Evolutionary conservation across 495 filamentous ascomycete species (phyloP).

Genomic region (Venustampulla echinocandica): DNA sequence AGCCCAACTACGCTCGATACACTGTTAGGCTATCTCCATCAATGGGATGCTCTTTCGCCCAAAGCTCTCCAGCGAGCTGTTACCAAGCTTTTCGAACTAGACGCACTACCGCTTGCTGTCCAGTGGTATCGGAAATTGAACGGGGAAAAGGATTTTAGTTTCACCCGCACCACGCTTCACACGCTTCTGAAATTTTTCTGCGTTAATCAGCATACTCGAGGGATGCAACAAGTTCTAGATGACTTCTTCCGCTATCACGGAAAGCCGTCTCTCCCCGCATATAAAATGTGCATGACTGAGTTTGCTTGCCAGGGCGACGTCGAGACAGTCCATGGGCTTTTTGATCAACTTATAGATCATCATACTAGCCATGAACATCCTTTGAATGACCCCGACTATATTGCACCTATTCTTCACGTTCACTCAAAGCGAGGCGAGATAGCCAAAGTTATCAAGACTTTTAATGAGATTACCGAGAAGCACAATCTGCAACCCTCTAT

Average conservation of each 20-base stretch:
- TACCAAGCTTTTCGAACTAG: background rate
- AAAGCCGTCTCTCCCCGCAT: constrained; percentile 33
- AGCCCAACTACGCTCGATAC: background rate
- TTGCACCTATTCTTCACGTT: constrained; percentile 49
- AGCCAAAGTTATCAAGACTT: constrained; percentile 45
- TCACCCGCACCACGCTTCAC: constrained; percentile 22
- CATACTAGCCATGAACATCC: background rate
- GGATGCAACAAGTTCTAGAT: constrained; percentile 41
- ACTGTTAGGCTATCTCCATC: background rate
- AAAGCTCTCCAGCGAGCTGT: background rate
- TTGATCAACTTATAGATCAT: constrained; percentile 27
- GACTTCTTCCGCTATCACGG: constrained; percentile 42
- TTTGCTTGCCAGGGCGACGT: constrained; percentile 48
- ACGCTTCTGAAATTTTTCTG: constrained; percentile 35
- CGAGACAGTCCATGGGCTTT: constrained; percentile 41
- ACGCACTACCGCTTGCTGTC: constrained; percentile 4
- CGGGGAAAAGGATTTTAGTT: constrained; percentile 23
- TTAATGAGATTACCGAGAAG: constrained; percentile 45
- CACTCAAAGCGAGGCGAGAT: constrained; percentile 58
- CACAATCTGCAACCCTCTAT: constrained; percentile 46
- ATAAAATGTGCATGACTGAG: constrained; percentile 39
- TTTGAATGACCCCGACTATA: constrained; percentile 5
- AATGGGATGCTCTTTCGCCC: background rate
- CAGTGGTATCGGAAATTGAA: constrained; percentile 22
- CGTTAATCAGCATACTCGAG: constrained; percentile 28